Conservation (phyloP, 2,329 filamentous ascomycete genomes). For the Aaosphaeria pasadenensis region DNA sequence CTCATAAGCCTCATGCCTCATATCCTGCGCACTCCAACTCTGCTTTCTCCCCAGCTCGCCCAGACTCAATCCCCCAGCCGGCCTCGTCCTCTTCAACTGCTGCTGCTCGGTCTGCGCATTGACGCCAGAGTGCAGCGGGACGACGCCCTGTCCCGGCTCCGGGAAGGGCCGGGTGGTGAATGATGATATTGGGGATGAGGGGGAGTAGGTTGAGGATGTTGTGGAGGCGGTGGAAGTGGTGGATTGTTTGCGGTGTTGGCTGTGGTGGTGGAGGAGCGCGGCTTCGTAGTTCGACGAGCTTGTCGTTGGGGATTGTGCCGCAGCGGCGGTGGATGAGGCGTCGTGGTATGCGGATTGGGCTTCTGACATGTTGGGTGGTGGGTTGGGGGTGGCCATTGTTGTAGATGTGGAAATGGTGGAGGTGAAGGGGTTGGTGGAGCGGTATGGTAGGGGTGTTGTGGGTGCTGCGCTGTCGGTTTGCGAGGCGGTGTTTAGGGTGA, state of each 20-base stretch:
- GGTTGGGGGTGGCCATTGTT: constrained; percentile 2
- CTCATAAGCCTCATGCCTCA: constrained; percentile 27
- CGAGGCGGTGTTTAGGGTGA: constrained; percentile 23
- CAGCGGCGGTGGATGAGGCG: constrained; percentile 10
- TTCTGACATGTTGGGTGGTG: constrained; percentile 10
- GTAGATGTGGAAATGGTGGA: too few relatives aligned
- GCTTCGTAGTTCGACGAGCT: constrained; percentile 31
- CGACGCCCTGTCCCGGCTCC: constrained; percentile 29
- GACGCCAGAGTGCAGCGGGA: constrained; percentile 27
- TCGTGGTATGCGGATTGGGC: constrained; percentile 27
- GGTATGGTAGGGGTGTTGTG: constrained; percentile 11
- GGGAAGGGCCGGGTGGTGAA: constrained; percentile 18
- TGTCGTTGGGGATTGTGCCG: constrained; percentile 7
- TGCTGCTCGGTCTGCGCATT: constrained; percentile 12
- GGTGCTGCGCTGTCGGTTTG: constrained; percentile 37
- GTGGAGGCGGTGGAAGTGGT: neutral
- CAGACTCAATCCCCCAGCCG: constrained; percentile 25
- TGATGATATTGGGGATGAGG: constrained; percentile 14
- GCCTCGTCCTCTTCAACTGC: constrained; percentile 24
- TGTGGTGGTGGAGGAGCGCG: constrained; percentile 19
- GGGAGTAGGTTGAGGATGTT: constrained; percentile 8
- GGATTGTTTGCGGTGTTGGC: constrained; percentile 15
- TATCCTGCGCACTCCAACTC: constrained; percentile 35
- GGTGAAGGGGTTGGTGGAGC: neutral
- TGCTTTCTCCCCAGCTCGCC: constrained; percentile 26